A percentile compares a stretch with the other conserved stretches of the same genome.
Evolutionary conservation across 495 filamentous ascomycete species (phyloP).

Genomic region (Pyronema omphalodes): DNA sequence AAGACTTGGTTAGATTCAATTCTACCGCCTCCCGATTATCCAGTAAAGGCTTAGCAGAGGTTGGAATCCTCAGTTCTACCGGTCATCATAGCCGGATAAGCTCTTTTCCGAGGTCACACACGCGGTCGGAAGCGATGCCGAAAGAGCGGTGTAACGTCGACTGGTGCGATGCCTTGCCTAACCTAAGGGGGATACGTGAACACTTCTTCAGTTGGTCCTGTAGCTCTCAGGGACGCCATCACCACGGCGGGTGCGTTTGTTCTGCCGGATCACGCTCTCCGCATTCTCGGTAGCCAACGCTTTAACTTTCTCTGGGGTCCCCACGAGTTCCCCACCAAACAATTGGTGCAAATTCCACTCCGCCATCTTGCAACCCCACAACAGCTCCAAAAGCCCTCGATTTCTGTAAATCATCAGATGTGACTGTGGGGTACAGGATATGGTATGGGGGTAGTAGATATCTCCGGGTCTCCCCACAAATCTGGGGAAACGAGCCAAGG

Average conservation of each 20-base stretch:
- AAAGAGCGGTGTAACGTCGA: background rate
- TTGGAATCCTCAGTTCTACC: too few relatives aligned
- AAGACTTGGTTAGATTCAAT: too few relatives aligned
- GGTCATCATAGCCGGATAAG: background rate
- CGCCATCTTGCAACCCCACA: too few relatives aligned
- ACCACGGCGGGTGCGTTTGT: background rate
- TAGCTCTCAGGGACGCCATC: background rate
- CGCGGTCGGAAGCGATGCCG: background rate
- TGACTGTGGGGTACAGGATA: background rate
- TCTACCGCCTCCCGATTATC: too few relatives aligned
- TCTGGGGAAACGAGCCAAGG: too few relatives aligned
- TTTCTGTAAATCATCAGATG: background rate
- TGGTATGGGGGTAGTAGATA: background rate
- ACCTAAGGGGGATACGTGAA: background rate
- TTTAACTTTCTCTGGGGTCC: too few relatives aligned
- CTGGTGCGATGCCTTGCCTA: background rate
- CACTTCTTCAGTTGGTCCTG: background rate
- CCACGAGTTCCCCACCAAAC: background rate
- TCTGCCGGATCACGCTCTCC: background rate
- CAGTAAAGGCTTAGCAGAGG: too few relatives aligned
- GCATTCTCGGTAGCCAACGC: background rate
- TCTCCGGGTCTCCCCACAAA: background rate
- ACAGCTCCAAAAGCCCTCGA: too few relatives aligned
- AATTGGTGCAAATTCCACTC: background rate
- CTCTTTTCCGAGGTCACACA: background rate